These are phyloP conservation scores for Rhynchospora pubera DNA, from an alignment of 176 grass and related monocot genomes.

Conservation along the genomic window DNA sequence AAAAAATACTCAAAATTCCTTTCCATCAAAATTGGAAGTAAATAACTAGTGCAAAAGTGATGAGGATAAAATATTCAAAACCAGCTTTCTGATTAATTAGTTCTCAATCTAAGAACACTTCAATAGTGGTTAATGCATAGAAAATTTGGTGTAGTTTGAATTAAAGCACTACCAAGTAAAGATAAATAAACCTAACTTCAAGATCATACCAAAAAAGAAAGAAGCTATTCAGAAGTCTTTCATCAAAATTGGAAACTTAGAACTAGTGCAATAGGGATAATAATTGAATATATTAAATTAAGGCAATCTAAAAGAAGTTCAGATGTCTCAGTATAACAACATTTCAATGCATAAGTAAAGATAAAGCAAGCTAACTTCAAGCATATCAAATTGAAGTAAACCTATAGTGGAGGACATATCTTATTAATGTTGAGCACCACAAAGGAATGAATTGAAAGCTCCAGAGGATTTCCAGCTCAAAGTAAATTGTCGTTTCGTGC, in stretches of 20 bases:
- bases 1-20: background rate
- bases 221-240: background rate
- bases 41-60: too few relatives aligned
- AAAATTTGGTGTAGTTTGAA: background rate
- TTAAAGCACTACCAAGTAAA: background rate
- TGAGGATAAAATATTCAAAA: too few relatives aligned
- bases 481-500: background rate
- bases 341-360: background rate
- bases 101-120: background rate
- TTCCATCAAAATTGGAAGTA: background rate
- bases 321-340: background rate
- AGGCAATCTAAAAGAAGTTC: background rate
- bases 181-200: background rate
- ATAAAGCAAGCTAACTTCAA: background rate
- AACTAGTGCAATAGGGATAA: background rate
- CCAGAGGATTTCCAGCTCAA: constrained; percentile 3
- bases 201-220: background rate
- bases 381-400: background rate
- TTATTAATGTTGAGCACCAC: background rate
- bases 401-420: background rate
- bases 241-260: background rate
- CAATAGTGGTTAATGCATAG: background rate
- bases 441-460: background rate
- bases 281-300: background rate
- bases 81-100: background rate